Conservation (phyloP, 1,139 yeast species). For the Scheffersomyces cryptocercus region DNA sequence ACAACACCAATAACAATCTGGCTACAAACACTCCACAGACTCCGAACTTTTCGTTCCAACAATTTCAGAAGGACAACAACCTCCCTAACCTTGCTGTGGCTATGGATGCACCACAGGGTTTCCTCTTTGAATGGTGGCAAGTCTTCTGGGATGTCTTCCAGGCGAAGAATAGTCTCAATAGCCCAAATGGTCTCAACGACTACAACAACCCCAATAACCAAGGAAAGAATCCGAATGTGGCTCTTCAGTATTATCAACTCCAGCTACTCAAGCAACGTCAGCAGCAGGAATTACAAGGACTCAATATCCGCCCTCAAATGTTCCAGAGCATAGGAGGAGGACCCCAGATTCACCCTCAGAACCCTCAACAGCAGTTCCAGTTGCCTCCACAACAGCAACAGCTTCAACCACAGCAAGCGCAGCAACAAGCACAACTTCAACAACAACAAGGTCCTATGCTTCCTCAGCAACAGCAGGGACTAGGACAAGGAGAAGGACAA, state of each 20-base stretch:
- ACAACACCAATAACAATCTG: conserved; percentile 3
- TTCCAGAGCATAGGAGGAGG: neutral
- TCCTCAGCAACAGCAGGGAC: conserved; percentile 9
- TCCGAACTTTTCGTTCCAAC: conserved; percentile 17
- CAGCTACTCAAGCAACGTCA: conserved; percentile 66
- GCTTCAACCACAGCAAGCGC: conserved; percentile 9
- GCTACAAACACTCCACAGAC: conserved; percentile 14
- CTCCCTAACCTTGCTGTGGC: conserved; percentile 53
- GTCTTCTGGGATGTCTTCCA: conserved; percentile 93
- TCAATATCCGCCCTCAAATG: conserved; percentile 26
- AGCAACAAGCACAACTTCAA: conserved; percentile 10
- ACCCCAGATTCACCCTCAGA: neutral
- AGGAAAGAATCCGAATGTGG: conserved; percentile 49
- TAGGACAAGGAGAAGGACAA: no score
- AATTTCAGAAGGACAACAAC: conserved; percentile 36
- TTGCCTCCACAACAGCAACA: conserved; percentile 3
- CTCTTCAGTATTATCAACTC: conserved; percentile 72
- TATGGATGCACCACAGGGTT: conserved; percentile 85
- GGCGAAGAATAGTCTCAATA: conserved; percentile 50
- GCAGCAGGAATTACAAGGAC: conserved; percentile 51
- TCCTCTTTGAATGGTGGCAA: conserved; percentile 94
- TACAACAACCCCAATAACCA: conserved; percentile 4
- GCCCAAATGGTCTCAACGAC: conserved; percentile 13
- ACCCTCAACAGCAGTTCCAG: conserved; percentile 6
- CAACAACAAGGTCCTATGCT: conserved; percentile 4